These are phyloP conservation scores for Caryopteris hybrid DNA, from an alignment of 305 asterid species.

Conservation along the genomic window DNA sequence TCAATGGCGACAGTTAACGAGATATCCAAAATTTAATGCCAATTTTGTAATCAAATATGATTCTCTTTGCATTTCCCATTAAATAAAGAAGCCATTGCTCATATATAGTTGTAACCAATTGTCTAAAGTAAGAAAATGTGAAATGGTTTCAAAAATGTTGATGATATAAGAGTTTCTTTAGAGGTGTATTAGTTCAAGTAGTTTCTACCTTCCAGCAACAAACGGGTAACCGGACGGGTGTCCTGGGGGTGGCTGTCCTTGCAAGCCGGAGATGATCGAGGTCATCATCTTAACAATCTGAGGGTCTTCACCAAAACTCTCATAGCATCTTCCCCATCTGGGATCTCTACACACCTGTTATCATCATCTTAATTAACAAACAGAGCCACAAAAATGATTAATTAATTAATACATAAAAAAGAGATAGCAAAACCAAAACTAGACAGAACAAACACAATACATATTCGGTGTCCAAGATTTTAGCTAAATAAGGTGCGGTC, in stretches of 20 bases:
- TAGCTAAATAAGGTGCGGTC: neutral
- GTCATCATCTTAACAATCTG: conserved; percentile 71
- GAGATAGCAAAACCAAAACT: neutral
- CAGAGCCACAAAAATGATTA: too few species aligned
- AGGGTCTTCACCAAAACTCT: conserved; percentile 84
- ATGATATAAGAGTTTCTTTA: neutral
- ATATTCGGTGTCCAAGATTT: neutral
- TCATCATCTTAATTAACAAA: conserved; percentile 19
- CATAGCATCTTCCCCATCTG: conserved; percentile 97
- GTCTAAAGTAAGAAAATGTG: neutral
- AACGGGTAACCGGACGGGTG: conserved; percentile 75
- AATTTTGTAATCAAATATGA: too few species aligned
- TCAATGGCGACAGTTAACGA: neutral
- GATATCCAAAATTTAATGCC: neutral
- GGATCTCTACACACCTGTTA: conserved; percentile 85
- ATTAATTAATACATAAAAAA: neutral
- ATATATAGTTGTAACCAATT: neutral
- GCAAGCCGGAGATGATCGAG: conserved; percentile 69
- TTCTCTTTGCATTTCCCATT: neutral
- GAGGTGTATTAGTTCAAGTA: conserved; percentile 9
- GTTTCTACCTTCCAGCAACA: conserved; percentile 76
- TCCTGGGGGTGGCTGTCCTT: conserved; percentile 82
- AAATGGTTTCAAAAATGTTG: neutral
- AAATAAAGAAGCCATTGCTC: neutral
- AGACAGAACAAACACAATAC: neutral